These are phyloP conservation scores for Phytophthora europaea DNA, from an alignment of 352 stramenopile genomes.

Conservation along the genomic window DNA sequence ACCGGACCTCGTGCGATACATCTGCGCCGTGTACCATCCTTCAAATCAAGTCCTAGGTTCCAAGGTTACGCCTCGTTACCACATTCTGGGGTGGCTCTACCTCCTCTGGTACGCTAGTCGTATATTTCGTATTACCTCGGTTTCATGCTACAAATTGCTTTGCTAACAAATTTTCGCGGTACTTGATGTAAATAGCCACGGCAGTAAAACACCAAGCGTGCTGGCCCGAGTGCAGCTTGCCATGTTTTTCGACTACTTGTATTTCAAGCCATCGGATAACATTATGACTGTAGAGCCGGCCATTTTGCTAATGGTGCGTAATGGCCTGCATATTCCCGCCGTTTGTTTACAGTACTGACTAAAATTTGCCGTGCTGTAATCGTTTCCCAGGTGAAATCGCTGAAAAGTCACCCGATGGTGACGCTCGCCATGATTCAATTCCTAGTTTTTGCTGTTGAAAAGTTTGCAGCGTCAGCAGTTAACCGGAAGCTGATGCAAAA, in stretches of 20 bases:
- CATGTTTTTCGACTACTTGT: constrained; percentile 92
- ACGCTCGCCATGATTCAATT: constrained; percentile 89
- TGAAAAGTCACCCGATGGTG: constrained; percentile 87
- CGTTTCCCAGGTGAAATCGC: constrained; percentile 73
- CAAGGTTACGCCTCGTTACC: constrained; percentile 88
- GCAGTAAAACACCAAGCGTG: constrained; percentile 77
- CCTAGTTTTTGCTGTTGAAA: constrained; percentile 86
- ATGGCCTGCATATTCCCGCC: background rate
- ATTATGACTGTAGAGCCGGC: constrained; percentile 88
- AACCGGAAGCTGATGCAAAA: constrained; percentile 88
- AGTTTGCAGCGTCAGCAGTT: constrained; percentile 79
- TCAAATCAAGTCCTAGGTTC: constrained; percentile 85
- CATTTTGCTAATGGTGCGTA: constrained; percentile 83
- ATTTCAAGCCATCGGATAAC: constrained; percentile 85
- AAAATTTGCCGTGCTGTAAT: constrained; percentile 1
- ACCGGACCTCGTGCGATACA: constrained; percentile 85
- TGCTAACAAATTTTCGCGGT: constrained; percentile 11
- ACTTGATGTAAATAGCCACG: constrained; percentile 31
- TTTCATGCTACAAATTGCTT: background rate
- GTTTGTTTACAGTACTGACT: constrained; percentile 6
- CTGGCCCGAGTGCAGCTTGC: constrained; percentile 81
- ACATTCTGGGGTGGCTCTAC: constrained; percentile 90
- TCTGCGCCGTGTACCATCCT: constrained; percentile 86
- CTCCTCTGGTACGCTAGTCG: constrained; percentile 68
- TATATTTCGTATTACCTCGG: background rate